phyloP scores from a whole-genome alignment of 768 basidiomycete genomes.

The Crassisporium funariophilum region DNA sequence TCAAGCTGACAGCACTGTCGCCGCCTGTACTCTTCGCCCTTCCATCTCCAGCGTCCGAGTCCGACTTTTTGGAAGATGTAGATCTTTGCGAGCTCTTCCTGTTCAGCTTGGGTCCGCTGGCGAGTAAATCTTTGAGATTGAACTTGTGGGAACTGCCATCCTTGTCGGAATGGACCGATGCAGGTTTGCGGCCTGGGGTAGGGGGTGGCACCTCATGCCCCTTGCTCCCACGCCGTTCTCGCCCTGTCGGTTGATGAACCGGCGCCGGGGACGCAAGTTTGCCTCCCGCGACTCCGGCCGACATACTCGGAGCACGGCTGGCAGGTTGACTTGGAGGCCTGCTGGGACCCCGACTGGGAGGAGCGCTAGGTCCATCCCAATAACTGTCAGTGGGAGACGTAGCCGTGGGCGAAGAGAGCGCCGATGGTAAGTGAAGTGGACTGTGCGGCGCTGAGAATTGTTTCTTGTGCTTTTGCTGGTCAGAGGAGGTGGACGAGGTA shows the following conservation, averaged over 20 bases:
- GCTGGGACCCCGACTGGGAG: conserved; percentile 63
- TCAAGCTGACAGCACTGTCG: conserved; percentile 47
- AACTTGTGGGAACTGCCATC: conserved; percentile 69
- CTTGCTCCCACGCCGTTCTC: conserved; percentile 29
- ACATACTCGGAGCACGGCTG: conserved; percentile 52
- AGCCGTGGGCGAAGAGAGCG: neutral
- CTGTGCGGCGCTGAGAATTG: conserved; percentile 21
- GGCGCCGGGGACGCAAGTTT: conserved; percentile 26
- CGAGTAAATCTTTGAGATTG: conserved; percentile 80
- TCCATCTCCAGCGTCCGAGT: conserved; percentile 54
- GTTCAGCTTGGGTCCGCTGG: conserved; percentile 70
- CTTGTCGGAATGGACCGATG: conserved; percentile 54
- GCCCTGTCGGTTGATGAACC: conserved; percentile 18
- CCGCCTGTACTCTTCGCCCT: conserved; percentile 42
- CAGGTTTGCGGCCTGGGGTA: conserved; percentile 38
- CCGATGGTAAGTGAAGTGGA: conserved; percentile 27
- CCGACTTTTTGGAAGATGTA: conserved; percentile 61
- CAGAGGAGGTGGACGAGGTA: conserved; percentile 36
- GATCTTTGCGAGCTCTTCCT: conserved; percentile 73
- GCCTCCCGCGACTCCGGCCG: conserved; percentile 42
- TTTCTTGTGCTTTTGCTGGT: conserved; percentile 33
- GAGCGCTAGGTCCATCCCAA: conserved; percentile 51
- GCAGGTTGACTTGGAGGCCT: conserved; percentile 54
- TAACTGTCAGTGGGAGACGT: conserved; percentile 62
- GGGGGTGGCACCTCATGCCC: conserved; percentile 24